These are phyloP conservation scores for Talaromyces wortmannii DNA, from an alignment of 495 filamentous ascomycete genomes.

Conservation along the genomic window DNA sequence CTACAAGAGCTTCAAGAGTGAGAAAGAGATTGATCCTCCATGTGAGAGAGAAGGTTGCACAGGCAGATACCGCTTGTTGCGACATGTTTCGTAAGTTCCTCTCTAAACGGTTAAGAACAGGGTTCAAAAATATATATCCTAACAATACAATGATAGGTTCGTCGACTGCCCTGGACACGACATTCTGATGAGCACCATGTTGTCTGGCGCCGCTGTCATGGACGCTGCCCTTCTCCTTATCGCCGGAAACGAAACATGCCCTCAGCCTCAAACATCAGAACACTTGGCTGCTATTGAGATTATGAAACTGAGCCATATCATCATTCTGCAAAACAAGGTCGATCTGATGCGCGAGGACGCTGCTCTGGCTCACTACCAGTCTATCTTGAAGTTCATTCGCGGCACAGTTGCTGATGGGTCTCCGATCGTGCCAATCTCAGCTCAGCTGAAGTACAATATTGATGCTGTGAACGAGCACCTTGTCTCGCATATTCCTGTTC, in stretches of 20 bases:
- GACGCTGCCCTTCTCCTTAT: constrained; percentile 94
- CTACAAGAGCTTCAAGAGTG: constrained; percentile 95
- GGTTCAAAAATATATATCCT: background rate
- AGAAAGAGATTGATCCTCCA: constrained; percentile 92
- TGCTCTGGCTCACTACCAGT: constrained; percentile 87
- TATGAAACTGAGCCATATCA: constrained; percentile 97
- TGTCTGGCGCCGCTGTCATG: constrained; percentile 99
- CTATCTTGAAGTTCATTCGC: constrained; percentile 94
- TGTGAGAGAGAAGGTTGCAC: constrained; percentile 89
- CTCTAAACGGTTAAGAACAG: background rate
- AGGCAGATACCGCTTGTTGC: constrained; percentile 74
- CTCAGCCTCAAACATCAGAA: constrained; percentile 98
- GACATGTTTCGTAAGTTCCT: constrained; percentile 76
- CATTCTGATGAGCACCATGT: constrained; percentile 99
- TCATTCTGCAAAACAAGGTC: constrained; percentile 99
- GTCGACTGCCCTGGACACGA: constrained; percentile 99
- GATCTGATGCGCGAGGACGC: constrained; percentile 93
- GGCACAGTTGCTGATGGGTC: constrained; percentile 95
- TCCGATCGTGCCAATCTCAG: constrained; percentile 95
- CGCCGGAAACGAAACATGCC: constrained; percentile 97
- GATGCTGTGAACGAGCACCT: constrained; percentile 95
- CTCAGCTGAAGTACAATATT: constrained; percentile 99
- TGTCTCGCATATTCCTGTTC: constrained; percentile 87
- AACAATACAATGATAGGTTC: constrained; percentile 48
- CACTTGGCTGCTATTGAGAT: constrained; percentile 98